A percentile compares a stretch with the other conserved stretches of the same genome.
Conservation (phyloP, 108 stramenopile species). For the Skeletonema tropicum region DNA sequence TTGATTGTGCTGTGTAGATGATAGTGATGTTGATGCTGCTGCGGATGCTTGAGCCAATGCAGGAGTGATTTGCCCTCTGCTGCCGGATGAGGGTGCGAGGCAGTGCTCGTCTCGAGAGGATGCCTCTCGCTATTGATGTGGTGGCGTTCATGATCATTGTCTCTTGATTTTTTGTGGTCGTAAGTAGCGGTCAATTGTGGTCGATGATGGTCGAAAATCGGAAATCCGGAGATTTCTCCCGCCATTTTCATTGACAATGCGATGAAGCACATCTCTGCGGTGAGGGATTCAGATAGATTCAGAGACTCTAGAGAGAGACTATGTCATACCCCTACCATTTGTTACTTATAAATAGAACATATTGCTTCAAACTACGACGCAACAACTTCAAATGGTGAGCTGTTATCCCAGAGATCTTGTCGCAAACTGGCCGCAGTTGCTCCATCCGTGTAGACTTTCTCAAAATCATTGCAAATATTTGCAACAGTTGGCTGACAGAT, state of each 20-base stretch:
- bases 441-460: neutral
- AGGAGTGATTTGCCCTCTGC: neutral
- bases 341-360: too few species aligned
- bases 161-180: neutral
- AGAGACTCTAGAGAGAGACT: too few species aligned
- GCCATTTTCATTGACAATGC: too few species aligned
- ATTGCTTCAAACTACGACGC: neutral
- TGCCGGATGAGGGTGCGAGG: neutral
- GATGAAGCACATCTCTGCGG: too few species aligned
- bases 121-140: neutral
- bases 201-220: too few species aligned
- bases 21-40: neutral
- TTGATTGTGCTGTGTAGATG: too few species aligned
- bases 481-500: conserved; percentile 17
- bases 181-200: too few species aligned
- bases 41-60: neutral
- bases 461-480: conserved; percentile 6
- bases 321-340: too few species aligned
- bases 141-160: neutral
- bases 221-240: too few species aligned
- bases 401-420: conserved; percentile 14
- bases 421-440: conserved; percentile 4
- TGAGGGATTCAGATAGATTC: too few species aligned
- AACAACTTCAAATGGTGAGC: neutral
- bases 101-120: conserved; percentile 2